Conservation (phyloP, 164 flowering plant species). For the Umbilicus rupestris region DNA sequence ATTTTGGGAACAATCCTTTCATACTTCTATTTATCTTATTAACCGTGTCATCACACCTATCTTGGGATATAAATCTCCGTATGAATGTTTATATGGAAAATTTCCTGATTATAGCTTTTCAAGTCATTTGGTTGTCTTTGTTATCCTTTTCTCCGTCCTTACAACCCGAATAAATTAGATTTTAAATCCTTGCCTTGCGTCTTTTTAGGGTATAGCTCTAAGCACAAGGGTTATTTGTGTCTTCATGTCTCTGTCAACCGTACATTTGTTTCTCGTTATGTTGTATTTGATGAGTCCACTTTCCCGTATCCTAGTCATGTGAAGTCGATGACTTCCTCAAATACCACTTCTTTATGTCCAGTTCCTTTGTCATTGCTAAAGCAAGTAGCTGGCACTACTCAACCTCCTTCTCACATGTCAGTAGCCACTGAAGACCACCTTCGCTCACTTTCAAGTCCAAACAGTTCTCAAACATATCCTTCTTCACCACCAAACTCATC, state of each 20-base stretch:
- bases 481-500: no score
- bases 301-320: neutral
- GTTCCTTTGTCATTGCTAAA: no score
- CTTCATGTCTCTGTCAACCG: neutral
- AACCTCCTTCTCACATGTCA: no score
- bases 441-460: no score
- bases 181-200: neutral
- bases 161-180: neutral
- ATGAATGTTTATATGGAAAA: neutral
- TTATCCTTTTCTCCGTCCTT: neutral
- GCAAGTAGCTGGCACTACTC: no score
- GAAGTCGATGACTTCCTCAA: neutral
- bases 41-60: neutral
- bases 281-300: neutral
- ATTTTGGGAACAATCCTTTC: neutral
- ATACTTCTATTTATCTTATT: neutral
- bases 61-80: neutral
- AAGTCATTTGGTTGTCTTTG: neutral
- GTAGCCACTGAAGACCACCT: no score
- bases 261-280: neutral
- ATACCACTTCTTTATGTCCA: no score
- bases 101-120: neutral
- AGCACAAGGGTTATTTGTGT: neutral
- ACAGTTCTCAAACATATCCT: no score
- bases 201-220: neutral